Base-by-base conservation (phyloP, 225 moss, liverwort and hornwort species). In the Anthoceros angustus region DNA sequence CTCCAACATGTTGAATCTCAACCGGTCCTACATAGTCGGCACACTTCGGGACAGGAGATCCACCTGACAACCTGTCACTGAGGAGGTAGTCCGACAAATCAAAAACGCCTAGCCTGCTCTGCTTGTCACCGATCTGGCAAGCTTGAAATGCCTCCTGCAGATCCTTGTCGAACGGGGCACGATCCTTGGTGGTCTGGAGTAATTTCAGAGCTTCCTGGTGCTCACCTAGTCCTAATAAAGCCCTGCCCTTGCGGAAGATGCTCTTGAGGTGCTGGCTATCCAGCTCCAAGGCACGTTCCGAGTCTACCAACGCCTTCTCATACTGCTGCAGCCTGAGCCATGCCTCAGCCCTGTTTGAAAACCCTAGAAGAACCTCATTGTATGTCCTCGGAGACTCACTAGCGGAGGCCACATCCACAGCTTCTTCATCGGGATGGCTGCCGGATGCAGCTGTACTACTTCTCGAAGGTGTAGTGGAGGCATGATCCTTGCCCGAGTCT, bases 261-360 rank as follows among this genome's bases (percentile, higher is more conserved):
- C 93, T 94, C 78, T 94, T 94, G 12, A 90, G 76, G 74, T 94
- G 93, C 42, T 71, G 76, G 5, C 84, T 72, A 55, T 94, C 87
- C 9, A 86, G 65, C 3, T 84, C 77, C 15, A 94, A 71, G 0
- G 93, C 93, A 42, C 80, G 79, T 64, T 83, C 83, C 0, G 86
- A 80, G 67, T 94, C 93, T 1, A 78, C 79, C 66, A 84, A 83
- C 55, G 90, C 90, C 69, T 79, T 83, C 64, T 81, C 87, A 66
- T 79, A 90, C 12, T 83, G 82, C 40, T 86, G 81, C 5, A 94
- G 74, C 24, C 90, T 84, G 45, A 94, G 87, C 76, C 86, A 87
- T 8, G 87, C 90, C 67, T 94, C 90, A 16, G 93, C 87, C 24
- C 93, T 82, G 71, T 94, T 94, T 62, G 93, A 94, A 63, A 87